These are phyloP conservation scores for Globisporangium recalcitrans DNA, from an alignment of 352 stramenopile genomes.

Conservation along the genomic window DNA sequence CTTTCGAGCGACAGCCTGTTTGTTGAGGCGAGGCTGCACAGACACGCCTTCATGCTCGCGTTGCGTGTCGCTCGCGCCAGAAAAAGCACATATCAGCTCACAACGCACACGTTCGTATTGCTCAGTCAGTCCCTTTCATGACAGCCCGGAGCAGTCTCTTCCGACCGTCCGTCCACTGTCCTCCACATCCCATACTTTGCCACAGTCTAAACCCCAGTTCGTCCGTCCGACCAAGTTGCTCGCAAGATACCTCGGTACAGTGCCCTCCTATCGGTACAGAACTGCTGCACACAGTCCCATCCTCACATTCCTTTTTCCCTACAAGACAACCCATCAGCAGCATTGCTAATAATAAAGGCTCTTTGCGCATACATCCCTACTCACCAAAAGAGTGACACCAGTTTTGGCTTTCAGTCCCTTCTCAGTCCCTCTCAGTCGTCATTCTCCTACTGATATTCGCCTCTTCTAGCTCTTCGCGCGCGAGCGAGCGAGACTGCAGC, in stretches of 20 bases:
- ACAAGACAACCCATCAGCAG: neutral
- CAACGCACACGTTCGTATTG: neutral
- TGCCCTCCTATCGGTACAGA: neutral
- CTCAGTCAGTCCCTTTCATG: neutral
- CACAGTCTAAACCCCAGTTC: neutral
- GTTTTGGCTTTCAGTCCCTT: neutral
- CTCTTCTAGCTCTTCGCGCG: neutral
- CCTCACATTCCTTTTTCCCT: neutral
- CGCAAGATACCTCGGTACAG: neutral
- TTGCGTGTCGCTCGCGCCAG: neutral
- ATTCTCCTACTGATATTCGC: no score
- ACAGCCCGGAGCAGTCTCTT: neutral
- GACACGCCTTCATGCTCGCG: neutral
- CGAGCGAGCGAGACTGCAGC: no score
- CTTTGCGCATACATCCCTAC: no score
- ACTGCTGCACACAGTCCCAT: neutral
- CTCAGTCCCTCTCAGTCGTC: neutral
- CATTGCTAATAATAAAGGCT: neutral
- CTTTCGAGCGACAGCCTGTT: neutral
- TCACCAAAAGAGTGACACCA: neutral
- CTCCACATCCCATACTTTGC: neutral
- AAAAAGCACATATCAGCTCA: no score
- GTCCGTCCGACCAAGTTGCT: neutral
- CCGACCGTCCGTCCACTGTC: neutral
- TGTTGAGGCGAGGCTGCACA: neutral